Evolutionary conservation across 73 alveolate genomes (phyloP).

Genomic region (Tetrahymena elliotti): DNA sequence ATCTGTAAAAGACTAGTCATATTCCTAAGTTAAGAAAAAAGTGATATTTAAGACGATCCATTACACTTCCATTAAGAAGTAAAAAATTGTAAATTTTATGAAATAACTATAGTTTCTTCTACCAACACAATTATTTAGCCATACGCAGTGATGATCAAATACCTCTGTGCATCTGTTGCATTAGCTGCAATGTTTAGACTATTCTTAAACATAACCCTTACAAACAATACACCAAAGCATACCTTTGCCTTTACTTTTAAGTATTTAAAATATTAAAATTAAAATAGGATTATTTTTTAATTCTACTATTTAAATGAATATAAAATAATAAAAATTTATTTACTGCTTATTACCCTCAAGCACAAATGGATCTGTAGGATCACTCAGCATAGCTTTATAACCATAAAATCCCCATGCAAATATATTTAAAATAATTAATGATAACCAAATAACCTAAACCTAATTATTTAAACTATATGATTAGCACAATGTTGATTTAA

Average conservation of each 20-base stretch:
- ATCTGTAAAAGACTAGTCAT: not conserved
- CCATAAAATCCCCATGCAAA: slow-evolving; percentile 1
- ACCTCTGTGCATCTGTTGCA: slow-evolving; percentile 32
- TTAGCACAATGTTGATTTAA: not conserved
- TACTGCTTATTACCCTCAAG: slow-evolving; percentile 10
- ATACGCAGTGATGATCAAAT: slow-evolving; percentile 48
- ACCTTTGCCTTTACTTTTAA: slow-evolving; percentile 6
- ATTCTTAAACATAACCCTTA: slow-evolving; percentile 10
- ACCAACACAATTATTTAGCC: slow-evolving; percentile 44
- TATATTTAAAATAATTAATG: not conserved
- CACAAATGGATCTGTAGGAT: slow-evolving; percentile 45
- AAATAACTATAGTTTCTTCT: slow-evolving; percentile 26
- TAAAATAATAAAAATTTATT: not conserved
- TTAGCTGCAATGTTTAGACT: slow-evolving; percentile 17
- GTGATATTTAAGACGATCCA: not conserved
- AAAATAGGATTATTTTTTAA: not conserved
- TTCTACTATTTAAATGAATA: not conserved
- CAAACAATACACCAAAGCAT: slow-evolving; percentile 21
- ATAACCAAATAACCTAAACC: not conserved
- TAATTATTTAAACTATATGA: not conserved
- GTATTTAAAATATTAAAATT: not conserved
- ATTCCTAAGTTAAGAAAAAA: not conserved
- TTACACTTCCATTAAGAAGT: not conserved
- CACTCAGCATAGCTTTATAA: not conserved
- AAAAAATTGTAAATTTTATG: not conserved